A percentile compares a stretch with the other conserved stretches of the same genome.
Evolutionary conservation across 2,329 filamentous ascomycete species (phyloP).

Genomic region (Colletotrichum higginsianum): DNA sequence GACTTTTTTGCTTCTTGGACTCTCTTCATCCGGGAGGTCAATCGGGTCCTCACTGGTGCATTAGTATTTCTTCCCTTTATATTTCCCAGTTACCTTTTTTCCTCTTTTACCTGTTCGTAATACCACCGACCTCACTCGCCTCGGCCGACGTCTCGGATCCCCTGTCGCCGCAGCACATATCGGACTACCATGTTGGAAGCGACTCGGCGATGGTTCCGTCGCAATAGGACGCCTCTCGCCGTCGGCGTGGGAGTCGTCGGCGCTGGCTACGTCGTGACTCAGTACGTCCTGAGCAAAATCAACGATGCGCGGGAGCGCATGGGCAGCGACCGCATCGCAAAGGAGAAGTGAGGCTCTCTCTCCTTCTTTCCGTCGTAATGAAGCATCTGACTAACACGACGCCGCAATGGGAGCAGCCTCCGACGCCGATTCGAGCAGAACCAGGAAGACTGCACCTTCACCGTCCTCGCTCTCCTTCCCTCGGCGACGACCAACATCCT

Average conservation of each 20-base stretch:
- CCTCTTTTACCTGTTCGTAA: not conserved
- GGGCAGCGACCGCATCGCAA: conserved; percentile 94
- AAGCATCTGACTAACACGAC: conserved; percentile 10
- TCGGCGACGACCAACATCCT: conserved; percentile 93
- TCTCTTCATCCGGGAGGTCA: not conserved
- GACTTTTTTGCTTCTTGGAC: conserved; percentile 5
- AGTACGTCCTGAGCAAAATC: conserved; percentile 93
- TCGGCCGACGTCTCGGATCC: not conserved
- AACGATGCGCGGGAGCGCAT: conserved; percentile 95
- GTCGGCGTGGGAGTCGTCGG: conserved; percentile 90
- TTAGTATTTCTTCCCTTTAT: not conserved
- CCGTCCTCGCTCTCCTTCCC: conserved; percentile 93
- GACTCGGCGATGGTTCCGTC: conserved; percentile 90
- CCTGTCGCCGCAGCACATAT: conserved; percentile 33
- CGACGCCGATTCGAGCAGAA: conserved; percentile 98
- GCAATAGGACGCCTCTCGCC: conserved; percentile 91
- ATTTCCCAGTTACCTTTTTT: not conserved
- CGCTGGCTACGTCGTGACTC: conserved; percentile 90
- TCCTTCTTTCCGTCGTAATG: too few relatives aligned
- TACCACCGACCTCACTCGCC: not conserved
- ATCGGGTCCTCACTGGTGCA: not conserved
- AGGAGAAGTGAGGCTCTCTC: conserved; percentile 86
- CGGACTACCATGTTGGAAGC: conserved; percentile 72
- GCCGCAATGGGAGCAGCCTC: conserved; percentile 71
- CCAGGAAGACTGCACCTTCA: conserved; percentile 98